Conservation (phyloP, 1,284 basidiomycete species). For the Puccinia triticina region DNA sequence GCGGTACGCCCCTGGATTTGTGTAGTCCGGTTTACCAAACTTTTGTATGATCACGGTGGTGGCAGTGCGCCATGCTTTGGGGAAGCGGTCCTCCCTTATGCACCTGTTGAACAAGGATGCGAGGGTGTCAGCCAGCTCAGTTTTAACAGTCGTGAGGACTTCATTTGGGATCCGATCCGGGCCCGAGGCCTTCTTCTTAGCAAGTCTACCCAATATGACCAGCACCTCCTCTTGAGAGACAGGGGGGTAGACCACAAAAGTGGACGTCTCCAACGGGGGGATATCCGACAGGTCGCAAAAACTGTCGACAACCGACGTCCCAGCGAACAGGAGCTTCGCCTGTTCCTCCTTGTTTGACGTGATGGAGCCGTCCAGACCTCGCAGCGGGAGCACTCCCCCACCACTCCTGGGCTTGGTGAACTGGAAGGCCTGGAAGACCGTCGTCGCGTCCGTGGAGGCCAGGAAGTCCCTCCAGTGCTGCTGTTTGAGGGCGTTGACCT, state of each 20-base stretch:
- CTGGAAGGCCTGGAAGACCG: neutral
- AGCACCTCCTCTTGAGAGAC: neutral
- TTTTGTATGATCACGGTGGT: constrained; percentile 23
- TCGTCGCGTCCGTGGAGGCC: no score
- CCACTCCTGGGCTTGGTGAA: neutral
- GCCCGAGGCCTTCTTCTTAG: constrained; percentile 3
- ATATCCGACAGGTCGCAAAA: neutral
- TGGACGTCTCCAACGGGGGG: neutral
- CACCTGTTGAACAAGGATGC: constrained; percentile 23
- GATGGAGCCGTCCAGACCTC: neutral
- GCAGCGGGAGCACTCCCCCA: neutral
- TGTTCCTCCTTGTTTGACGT: neutral
- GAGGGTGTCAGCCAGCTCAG: neutral
- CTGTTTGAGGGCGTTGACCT: neutral
- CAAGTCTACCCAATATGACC: neutral
- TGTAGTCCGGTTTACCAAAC: constrained; percentile 18
- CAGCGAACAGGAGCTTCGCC: neutral
- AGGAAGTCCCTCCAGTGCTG: neutral
- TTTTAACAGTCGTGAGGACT: neutral
- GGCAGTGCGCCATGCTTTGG: neutral
- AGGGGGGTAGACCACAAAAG: neutral
- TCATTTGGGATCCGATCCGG: constrained; percentile 19
- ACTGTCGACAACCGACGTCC: neutral
- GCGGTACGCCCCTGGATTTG: constrained; percentile 10
- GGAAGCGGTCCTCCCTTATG: neutral